These are phyloP conservation scores for Boletus putidus DNA, from an alignment of 1,284 basidiomycete species.

Conservation along the genomic window DNA sequence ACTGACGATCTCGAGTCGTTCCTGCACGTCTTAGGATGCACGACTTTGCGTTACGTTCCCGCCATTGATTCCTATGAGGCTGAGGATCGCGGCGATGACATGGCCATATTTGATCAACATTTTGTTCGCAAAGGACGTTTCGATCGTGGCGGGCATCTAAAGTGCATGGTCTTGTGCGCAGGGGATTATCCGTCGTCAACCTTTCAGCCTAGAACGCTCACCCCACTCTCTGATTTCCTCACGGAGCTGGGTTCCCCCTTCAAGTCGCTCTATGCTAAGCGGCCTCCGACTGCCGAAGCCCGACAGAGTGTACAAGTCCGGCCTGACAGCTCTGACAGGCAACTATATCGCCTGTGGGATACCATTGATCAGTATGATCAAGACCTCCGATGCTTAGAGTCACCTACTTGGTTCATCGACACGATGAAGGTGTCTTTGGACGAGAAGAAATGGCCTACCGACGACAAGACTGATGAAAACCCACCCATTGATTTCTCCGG, in stretches of 20 bases:
- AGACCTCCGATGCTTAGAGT: not conserved
- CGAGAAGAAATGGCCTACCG: not conserved
- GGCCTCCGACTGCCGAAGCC: not conserved
- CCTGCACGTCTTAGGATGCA: not conserved
- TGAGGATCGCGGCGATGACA: not conserved
- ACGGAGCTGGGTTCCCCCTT: not conserved
- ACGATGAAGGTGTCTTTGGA: not conserved
- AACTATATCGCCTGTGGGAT: not conserved
- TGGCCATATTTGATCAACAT: not conserved
- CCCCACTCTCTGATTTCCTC: not conserved
- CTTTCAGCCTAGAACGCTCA: not conserved
- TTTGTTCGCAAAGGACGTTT: too few species aligned
- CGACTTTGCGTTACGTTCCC: not conserved
- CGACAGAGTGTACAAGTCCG: not conserved
- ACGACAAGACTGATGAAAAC: not conserved
- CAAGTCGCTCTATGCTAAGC: not conserved
- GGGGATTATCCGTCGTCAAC: not conserved
- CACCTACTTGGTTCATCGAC: not conserved
- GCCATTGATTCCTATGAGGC: not conserved
- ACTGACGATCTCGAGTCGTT: not conserved
- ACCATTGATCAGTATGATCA: not conserved
- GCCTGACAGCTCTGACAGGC: not conserved
- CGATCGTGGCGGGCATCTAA: not conserved
- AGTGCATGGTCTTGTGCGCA: not conserved
- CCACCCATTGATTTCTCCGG: too few species aligned